A percentile compares a stretch with the other conserved stretches of the same genome.
These are phyloP conservation scores for Metschnikowia proteae DNA, from an alignment of 805 yeast species.

Conservation along the genomic window DNA sequence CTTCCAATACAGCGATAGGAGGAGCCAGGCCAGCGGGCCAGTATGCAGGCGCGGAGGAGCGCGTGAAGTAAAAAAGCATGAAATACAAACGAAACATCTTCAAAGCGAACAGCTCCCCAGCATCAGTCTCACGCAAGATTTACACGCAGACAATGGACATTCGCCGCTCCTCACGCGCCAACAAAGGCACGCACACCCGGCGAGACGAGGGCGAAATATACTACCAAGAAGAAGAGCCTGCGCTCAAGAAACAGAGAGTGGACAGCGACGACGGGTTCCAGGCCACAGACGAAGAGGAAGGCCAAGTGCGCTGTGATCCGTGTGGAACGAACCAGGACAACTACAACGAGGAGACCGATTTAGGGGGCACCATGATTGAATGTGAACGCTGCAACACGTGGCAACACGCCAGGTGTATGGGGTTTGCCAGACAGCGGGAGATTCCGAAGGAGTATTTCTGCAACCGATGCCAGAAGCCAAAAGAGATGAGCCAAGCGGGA, in stretches of 20 bases:
- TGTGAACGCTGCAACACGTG: constrained; percentile 66
- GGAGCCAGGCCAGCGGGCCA: no score
- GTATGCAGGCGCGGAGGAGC: no score
- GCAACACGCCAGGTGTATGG: constrained; percentile 68
- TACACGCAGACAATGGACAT: constrained; percentile 3
- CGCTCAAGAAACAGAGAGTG: constrained; percentile 3
- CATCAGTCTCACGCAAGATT: no score
- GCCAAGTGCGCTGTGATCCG: constrained; percentile 52
- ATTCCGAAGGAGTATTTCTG: constrained; percentile 52
- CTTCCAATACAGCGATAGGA: no score
- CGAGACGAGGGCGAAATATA: constrained; percentile 24
- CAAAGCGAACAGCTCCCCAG: background rate
- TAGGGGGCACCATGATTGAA: constrained; percentile 55
- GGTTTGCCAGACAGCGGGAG: constrained; percentile 35
- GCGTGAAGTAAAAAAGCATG: background rate
- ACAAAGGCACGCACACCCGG: constrained; percentile 38
- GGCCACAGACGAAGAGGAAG: constrained; percentile 25
- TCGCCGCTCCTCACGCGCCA: constrained; percentile 36
- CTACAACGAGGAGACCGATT: constrained; percentile 55
- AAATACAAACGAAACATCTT: background rate
- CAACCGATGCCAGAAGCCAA: constrained; percentile 46
- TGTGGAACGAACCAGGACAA: constrained; percentile 60
- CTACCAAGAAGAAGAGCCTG: constrained; percentile 12
- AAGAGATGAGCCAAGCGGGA: background rate
- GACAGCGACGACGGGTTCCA: background rate